phyloP scores from a whole-genome alignment of 1,284 basidiomycete genomes.

The Gymnopus androsaceus region DNA sequence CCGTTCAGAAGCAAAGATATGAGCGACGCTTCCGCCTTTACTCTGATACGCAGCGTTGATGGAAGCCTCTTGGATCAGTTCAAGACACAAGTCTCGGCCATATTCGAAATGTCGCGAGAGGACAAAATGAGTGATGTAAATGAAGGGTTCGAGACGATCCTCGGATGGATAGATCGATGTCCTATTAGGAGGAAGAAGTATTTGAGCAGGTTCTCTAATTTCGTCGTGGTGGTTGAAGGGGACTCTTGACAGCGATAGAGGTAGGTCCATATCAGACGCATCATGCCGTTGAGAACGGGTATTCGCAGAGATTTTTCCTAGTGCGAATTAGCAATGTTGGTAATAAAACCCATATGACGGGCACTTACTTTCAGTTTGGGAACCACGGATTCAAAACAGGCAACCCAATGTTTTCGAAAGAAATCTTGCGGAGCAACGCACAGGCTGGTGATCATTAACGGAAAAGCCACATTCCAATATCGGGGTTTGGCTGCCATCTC shows the following conservation, averaged over 20 bases:
- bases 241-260: conserved; percentile 91
- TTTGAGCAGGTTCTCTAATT: conserved; percentile 78
- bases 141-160: conserved; percentile 76
- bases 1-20: conserved; percentile 68
- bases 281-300: conserved; percentile 79
- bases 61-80: conserved; percentile 71
- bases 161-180: conserved; percentile 69
- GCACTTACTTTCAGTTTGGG: conserved; percentile 76
- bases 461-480: conserved; percentile 90
- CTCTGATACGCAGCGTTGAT: conserved; percentile 44
- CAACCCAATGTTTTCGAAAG: conserved; percentile 82
- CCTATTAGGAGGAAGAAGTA: conserved; percentile 78
- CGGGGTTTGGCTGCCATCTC: conserved; percentile 89
- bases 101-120: conserved; percentile 87
- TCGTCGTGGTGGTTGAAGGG: conserved; percentile 73
- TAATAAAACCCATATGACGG: neutral
- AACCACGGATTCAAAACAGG: conserved; percentile 70
- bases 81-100: conserved; percentile 80
- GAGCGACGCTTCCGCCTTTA: conserved; percentile 36
- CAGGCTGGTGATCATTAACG: conserved; percentile 80
- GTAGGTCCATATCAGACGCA: conserved; percentile 92
- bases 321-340: conserved; percentile 11
- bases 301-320: conserved; percentile 81
- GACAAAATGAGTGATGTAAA: conserved; percentile 81
- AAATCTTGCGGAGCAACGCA: conserved; percentile 88